Conservation (phyloP, 805 yeast species). For the Yarrowia sp. region DNA sequence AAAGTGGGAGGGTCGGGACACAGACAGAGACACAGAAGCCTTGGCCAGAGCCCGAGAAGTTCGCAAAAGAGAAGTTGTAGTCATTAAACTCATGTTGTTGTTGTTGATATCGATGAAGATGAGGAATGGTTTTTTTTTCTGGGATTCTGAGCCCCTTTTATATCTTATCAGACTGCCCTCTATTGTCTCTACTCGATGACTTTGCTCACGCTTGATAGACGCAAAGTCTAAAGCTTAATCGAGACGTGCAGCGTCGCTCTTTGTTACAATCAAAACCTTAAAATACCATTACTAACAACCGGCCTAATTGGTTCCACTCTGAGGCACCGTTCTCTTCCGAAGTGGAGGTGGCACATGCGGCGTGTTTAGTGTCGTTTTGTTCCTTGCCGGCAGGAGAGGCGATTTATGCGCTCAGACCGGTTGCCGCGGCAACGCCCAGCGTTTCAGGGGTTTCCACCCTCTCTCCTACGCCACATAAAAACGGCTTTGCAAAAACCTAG, state of each 20-base stretch:
- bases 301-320: background rate
- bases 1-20: background rate
- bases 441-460: no score
- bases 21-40: background rate
- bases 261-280: background rate
- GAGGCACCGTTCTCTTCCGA: constrained; percentile 16
- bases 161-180: background rate
- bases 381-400: background rate
- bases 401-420: no score
- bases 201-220: constrained; percentile 3
- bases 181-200: background rate
- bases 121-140: no score
- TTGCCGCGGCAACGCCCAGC: no score
- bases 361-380: background rate
- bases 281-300: background rate
- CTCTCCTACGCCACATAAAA: no score
- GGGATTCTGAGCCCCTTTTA: background rate
- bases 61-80: constrained; percentile 4
- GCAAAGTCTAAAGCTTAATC: background rate
- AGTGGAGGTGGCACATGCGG: background rate
- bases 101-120: background rate
- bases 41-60: background rate
- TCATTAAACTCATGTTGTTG: background rate
- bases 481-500: background rate
- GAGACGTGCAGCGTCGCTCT: no score